Evolutionary conservation across 192 early-diverging fungal species (phyloP), one percentile per base, ranked within the genome.

Genomic region (Diversispora epigaea): DNA sequence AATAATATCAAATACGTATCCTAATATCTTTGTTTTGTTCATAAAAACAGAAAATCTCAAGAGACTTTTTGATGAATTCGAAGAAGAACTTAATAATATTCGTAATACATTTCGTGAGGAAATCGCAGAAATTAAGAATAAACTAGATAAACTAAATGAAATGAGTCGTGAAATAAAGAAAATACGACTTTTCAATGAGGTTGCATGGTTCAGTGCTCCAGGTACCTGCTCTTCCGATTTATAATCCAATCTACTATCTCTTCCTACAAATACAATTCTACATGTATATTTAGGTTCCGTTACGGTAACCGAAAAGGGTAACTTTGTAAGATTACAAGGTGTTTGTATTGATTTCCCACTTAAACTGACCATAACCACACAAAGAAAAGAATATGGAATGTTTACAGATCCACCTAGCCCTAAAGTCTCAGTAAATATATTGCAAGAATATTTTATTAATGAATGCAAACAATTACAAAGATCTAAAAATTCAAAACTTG

Each of bases 371-470:
- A 55, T 8, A 10, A 70, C 22, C 32, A 55, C 32, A 6, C 19
- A 19, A 55, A 25, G 0, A 70, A 4, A 0, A 55, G 32, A 0
- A 56, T 12, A 4, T 54, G 50, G 50, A 56, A 70, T 4, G 40
- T 70, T 56, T 70, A 25, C 3, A 55, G 9, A 55, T 15, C 14
- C 32, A 21, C 50, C 52, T 70, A n/a, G 9, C 19, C 14, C 5
- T 21, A 32, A 70, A 0, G 68, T 40, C 9, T 6, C 4, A 39
- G 50, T 55, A 55, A 41, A 70, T 3, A 17, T 39, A 70, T 8
- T 70, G 55, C 50, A 70, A 56, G 39, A 70, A 25, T 70, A 70
- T 9, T 70, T 70, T 70, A 54, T 70, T 19, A 55, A 40, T 4
- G 39, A 70, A 70, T 70, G 68, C 6, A 44, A 41, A 17, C 0